Evolutionary conservation across 2,329 filamentous ascomycete genomes (phyloP), one percentile per base, ranked within the genome.

Genomic region (Torrubiella hemipterigena): DNA sequence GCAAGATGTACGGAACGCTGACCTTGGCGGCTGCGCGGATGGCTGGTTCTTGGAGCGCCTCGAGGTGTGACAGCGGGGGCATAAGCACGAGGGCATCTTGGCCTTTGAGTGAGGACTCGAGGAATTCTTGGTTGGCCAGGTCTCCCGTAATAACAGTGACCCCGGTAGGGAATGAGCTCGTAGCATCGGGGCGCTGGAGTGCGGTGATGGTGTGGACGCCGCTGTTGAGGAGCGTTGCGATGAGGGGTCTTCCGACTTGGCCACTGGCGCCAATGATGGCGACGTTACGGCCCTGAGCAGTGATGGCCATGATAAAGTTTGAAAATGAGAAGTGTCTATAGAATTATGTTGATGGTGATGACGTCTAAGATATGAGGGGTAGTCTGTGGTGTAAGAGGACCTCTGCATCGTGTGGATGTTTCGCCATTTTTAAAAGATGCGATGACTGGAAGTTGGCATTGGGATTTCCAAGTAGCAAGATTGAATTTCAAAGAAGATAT

Each of bases 171-270:
- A 69, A 48, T 0, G 41, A 52, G 36, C 40, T 50, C 4, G 46
- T 56, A 40, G 63, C 65, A 18, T 55, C 58, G 3, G 39, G 31
- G 27, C 67, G 65, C 2, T 60, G 61, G 24, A 73, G 47, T 36
- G 63, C 64, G 2, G 66, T 72, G 36, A 73, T 47, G 11, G 42
- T 59, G 44, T 67, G 63, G 27, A 59, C 58, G 32, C 61, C 61
- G 17, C 52, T 55, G 22, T 52, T 49, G 27, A 63, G 42, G 5
- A 69, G 49, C n/a, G 52, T 52, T 5, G 49, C 39, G 24, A 52
- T 41, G 32, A 60, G 56, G 27, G 47, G 39, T 3, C 43, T 43
- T n/a, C 61, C 63, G 23, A 57, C 38, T 20, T 47, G 48, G 34
- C 62, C 60, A 39, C 51, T 48, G 32, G 52, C 52, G 29, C 49